Percentiles rank a stretch among this genome's conserved stretches.
These are phyloP conservation scores for Pseudopediastrum boryanum DNA, from an alignment of 139 green algal genomes.

Conservation along the genomic window DNA sequence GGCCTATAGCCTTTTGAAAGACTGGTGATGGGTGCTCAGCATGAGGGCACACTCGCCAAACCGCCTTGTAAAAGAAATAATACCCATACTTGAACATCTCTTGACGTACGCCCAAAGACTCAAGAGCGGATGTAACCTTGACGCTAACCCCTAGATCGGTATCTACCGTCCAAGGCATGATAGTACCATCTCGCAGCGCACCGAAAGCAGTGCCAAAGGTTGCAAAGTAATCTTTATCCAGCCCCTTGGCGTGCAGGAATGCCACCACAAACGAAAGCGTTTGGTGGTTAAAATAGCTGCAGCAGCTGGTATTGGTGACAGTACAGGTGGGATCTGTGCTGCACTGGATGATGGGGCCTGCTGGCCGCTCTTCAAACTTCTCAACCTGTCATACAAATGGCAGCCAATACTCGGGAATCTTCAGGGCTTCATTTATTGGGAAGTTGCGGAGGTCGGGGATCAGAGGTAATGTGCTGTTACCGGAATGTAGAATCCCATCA, in stretches of 20 bases:
- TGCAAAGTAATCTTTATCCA: background rate
- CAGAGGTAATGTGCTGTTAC: too few species aligned
- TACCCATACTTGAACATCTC: background rate
- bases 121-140: background rate
- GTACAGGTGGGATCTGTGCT: background rate
- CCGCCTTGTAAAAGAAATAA: background rate
- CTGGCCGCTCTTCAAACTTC: too few species aligned
- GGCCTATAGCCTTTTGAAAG: too few species aligned
- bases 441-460: background rate
- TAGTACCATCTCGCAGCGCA: background rate
- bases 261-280: background rate
- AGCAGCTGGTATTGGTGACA: background rate
- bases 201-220: background rate
- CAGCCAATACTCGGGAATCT: background rate
- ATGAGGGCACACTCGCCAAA: background rate
- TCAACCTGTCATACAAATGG: background rate
- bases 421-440: background rate
- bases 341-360: background rate
- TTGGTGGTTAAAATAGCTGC: background rate
- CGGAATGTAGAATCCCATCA: too few species aligned
- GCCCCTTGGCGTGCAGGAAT: background rate
- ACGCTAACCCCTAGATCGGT: background rate
- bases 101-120: background rate
- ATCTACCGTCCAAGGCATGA: background rate
- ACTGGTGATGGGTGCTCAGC: background rate